Conservation (phyloP, 768 basidiomycete genomes). For the Phylloporus rhodoxanthus region DNA sequence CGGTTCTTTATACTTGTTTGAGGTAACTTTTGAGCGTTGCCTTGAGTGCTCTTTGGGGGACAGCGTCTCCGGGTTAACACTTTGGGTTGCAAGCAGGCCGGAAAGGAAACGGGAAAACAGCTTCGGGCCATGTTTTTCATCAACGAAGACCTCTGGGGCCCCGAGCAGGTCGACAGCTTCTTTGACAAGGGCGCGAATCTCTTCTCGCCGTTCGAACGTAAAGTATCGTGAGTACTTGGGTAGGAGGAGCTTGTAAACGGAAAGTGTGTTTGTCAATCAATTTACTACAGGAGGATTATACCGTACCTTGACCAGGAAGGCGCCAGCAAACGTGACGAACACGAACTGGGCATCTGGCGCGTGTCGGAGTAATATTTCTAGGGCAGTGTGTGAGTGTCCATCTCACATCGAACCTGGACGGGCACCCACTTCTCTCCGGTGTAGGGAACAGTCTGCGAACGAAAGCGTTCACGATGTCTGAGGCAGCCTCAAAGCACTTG, state of each 20-base stretch:
- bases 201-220: slow-evolving; percentile 48
- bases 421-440: slow-evolving; percentile 44
- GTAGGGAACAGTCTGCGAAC: slow-evolving; percentile 51
- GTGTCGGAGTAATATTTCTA: slow-evolving; percentile 57
- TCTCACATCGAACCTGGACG: not conserved
- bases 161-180: slow-evolving; percentile 61
- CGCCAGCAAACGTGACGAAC: slow-evolving; percentile 74
- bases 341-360: slow-evolving; percentile 78
- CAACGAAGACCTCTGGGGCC: slow-evolving; percentile 66
- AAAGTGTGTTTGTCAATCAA: not conserved
- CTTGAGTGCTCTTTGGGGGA: slow-evolving; percentile 12
- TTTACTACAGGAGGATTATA: not conserved
- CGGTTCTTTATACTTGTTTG: slow-evolving; percentile 12
- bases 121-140: slow-evolving; percentile 76
- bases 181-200: slow-evolving; percentile 60
- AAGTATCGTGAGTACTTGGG: slow-evolving; percentile 65
- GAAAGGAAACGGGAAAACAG: slow-evolving; percentile 76
- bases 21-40: slow-evolving; percentile 7
- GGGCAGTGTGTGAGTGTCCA: slow-evolving; percentile 2
- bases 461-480: slow-evolving; percentile 57
- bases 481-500: slow-evolving; percentile 64
- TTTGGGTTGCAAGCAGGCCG: slow-evolving; percentile 59
- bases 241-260: slow-evolving; percentile 58
- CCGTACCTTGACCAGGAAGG: slow-evolving; percentile 74
- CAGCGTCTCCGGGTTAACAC: slow-evolving; percentile 24